Evolutionary conservation across 805 yeast genomes (phyloP), one percentile per base, ranked within the genome.

Genomic region (Kodamaea kakaduensis): DNA sequence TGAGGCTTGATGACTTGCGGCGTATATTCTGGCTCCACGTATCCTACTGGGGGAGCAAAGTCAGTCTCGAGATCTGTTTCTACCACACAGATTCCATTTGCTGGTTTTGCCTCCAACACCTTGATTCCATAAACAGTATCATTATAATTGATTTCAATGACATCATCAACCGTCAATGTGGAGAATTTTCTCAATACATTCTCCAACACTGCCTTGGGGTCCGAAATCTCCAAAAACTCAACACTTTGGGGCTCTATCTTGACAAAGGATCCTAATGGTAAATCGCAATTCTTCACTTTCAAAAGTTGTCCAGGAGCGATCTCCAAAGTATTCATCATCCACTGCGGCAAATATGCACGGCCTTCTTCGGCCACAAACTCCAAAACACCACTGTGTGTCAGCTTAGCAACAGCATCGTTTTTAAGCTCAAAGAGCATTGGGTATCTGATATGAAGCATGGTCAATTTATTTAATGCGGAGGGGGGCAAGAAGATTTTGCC

Each of bases 281-380:
- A 69, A 55, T 87, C 94, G 17, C 87, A 78, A 31, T 78, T 78
- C 28, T 80, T 71, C 25, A 94, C 73, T 43, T 81, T 81, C 12
- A 93, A 65, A 40, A 93, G 64, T n/a, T 84, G 73, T 0, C 97
- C 97, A 0, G 96, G 84, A 32, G 73, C 73, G 6, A 84, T 62
- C 21, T 69, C 67, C 24, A 93, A 61, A 0, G 94, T 84, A 29
- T 64, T 72, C 84, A 93, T 76, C 89, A 93, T 89, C 99, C 99
- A 93, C 48, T 85, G 87, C 0, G 99, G 99, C 22, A 93, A 51
- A 56, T 93, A 93, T 2, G 78, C 93, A 38, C 98, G 71, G 12
- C 99, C 99, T 65, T 93, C 98, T 54, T 93, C 97, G 1, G 98
- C 96, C 12, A 85, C 83, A 58, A 93, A 93, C 62, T 93, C 98